These are phyloP conservation scores for Xylaria acuta DNA, from an alignment of 495 filamentous ascomycete genomes.

Conservation along the genomic window DNA sequence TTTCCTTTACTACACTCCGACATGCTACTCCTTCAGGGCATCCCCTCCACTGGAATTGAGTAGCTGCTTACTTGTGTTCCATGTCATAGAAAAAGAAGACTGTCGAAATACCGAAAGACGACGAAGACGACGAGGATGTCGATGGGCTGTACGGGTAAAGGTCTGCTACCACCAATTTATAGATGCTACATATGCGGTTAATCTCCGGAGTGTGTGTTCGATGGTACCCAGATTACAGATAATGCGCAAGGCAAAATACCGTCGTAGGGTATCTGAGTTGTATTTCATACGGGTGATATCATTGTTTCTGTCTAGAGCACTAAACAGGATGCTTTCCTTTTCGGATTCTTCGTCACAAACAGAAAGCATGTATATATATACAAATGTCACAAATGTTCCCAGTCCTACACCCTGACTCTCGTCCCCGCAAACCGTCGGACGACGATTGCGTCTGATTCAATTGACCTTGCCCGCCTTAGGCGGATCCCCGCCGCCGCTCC, in stretches of 20 bases:
- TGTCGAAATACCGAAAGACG: slow-evolving; percentile 48
- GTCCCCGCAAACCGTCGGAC: background rate
- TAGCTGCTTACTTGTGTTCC: background rate
- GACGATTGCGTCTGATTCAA: background rate
- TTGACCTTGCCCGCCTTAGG: slow-evolving; percentile 36
- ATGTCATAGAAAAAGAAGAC: slow-evolving; percentile 60
- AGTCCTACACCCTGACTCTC: background rate
- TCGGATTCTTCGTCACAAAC: background rate
- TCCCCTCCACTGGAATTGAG: background rate
- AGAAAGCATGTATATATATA: background rate
- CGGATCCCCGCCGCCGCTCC: slow-evolving; percentile 31
- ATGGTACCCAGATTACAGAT: slow-evolving; percentile 31
- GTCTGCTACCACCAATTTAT: background rate
- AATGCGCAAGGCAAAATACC: slow-evolving; percentile 12
- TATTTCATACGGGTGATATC: background rate
- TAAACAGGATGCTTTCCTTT: background rate
- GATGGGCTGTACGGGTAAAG: slow-evolving; percentile 76
- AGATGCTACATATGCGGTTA: background rate
- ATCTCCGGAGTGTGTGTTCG: slow-evolving; percentile 1
- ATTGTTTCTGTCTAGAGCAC: background rate
- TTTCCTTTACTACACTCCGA: no score
- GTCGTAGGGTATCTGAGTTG: background rate
- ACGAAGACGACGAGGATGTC: slow-evolving; percentile 69
- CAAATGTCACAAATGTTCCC: background rate
- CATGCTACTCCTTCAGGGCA: no score